Evolutionary conservation across 139 green algal genomes (phyloP).

Genomic region (Gonium pectorale): DNA sequence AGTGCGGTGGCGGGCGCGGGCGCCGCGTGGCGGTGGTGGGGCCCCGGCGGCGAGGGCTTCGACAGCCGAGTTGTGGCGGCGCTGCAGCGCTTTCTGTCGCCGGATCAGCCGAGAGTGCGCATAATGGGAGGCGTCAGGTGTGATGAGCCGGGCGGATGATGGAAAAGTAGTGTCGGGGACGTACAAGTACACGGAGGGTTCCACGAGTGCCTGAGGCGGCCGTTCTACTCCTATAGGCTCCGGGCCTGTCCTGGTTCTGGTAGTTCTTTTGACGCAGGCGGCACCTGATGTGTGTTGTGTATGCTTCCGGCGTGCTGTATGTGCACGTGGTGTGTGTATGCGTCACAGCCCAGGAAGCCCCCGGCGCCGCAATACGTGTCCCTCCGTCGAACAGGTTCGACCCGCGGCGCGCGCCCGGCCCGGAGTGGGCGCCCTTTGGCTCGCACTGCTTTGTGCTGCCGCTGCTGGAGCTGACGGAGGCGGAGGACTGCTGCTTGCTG

Average conservation of each 20-base stretch:
- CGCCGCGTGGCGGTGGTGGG: conserved; percentile 86
- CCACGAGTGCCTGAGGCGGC: too few relatives aligned
- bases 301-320: too few relatives aligned
- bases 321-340: too few relatives aligned
- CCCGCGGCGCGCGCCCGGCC: conserved; percentile 19
- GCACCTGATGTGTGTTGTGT: too few relatives aligned
- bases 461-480: conserved; percentile 79
- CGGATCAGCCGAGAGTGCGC: conserved; percentile 69
- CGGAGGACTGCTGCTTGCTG: conserved; percentile 60
- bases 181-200: not conserved
- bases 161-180: not conserved
- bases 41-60: conserved; percentile 60
- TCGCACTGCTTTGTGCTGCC: conserved; percentile 87
- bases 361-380: too few relatives aligned
- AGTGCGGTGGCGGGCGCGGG: conserved; percentile 75
- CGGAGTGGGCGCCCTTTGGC: conserved; percentile 74
- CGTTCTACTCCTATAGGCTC: too few relatives aligned
- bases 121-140: conserved; percentile 86
- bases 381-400: conserved; percentile 70
- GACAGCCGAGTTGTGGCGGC: conserved; percentile 51
- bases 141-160: not conserved
- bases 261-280: too few relatives aligned
- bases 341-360: too few relatives aligned
- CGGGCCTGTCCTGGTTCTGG: too few relatives aligned
- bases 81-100: conserved; percentile 80